Conservation (phyloP, 2,329 filamentous ascomycete genomes). For the Mycogone perniciosa region DNA sequence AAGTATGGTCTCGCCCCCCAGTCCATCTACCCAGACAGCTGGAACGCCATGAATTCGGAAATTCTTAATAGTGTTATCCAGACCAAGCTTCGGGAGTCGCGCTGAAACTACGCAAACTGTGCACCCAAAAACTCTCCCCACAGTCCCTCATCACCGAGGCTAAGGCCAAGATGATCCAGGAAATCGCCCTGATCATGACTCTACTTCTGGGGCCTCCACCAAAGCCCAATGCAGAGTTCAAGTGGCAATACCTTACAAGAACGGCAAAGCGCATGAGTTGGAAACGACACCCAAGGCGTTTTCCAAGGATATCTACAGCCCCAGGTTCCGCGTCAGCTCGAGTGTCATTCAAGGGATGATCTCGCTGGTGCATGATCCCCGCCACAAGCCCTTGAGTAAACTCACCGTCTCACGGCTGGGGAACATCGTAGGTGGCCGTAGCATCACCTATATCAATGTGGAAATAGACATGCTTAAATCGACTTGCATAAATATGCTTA, state of each 20-base stretch:
- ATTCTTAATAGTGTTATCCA: slow-evolving; percentile 69
- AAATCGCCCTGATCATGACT: slow-evolving; percentile 76
- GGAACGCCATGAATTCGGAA: slow-evolving; percentile 65
- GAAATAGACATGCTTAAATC: slow-evolving; percentile 65
- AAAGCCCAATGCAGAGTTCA: slow-evolving; percentile 59
- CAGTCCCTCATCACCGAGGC: slow-evolving; percentile 37
- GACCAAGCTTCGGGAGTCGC: slow-evolving; percentile 81
- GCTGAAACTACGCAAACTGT: slow-evolving; percentile 59
- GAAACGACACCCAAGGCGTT: slow-evolving; percentile 64
- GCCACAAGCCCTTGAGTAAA: slow-evolving; percentile 65
- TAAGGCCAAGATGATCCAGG: slow-evolving; percentile 71
- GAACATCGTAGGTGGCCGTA: slow-evolving; percentile 71
- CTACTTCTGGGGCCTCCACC: slow-evolving; percentile 77
- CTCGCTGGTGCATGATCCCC: slow-evolving; percentile 79
- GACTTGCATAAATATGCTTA: slow-evolving; percentile 70
- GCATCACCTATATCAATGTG: slow-evolving; percentile 78
- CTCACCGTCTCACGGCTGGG: slow-evolving; percentile 74
- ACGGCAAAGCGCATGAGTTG: slow-evolving; percentile 57
- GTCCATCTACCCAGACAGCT: slow-evolving; percentile 72
- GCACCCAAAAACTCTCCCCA: slow-evolving; percentile 25
- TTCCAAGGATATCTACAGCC: slow-evolving; percentile 58
- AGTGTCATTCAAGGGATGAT: slow-evolving; percentile 63
- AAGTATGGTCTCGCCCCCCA: slow-evolving; percentile 90
- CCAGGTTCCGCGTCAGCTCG: slow-evolving; percentile 51
- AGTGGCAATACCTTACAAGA: slow-evolving; percentile 70